Evolutionary conservation across 176 grass and related monocot genomes (phyloP).

Genomic region (Elaeis guineensis): DNA sequence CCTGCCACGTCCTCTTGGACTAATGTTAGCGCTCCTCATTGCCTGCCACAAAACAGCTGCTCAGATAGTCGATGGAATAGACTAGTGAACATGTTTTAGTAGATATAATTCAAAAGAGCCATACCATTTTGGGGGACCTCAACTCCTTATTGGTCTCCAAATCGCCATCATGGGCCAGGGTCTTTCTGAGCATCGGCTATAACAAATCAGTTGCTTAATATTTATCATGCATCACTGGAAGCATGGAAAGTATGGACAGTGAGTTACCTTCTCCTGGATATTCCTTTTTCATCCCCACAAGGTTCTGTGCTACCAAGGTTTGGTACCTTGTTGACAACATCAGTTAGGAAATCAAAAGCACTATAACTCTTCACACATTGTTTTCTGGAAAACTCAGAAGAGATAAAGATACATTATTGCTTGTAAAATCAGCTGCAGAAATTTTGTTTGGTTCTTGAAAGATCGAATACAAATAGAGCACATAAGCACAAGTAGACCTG

Average conservation of each 20-base stretch:
- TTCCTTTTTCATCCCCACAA: slow-evolving; percentile 74
- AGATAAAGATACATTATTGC: slow-evolving; percentile 1
- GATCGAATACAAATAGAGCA: too few relatives aligned
- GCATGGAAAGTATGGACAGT: not conserved
- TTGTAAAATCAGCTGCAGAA: not conserved
- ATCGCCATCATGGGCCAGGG: slow-evolving; percentile 6
- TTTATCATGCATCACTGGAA: too few relatives aligned
- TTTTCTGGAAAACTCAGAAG: slow-evolving; percentile 63
- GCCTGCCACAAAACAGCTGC: slow-evolving; percentile 25
- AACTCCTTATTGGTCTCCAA: slow-evolving; percentile 2
- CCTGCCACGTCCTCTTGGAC: slow-evolving; percentile 72
- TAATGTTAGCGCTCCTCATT: slow-evolving; percentile 55
- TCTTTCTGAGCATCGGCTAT: not conserved
- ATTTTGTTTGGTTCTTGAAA: too few relatives aligned
- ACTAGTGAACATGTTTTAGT: too few relatives aligned
- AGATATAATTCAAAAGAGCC: not conserved
- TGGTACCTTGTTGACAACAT: slow-evolving; percentile 94
- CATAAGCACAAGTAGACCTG: too few relatives aligned
- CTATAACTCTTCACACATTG: slow-evolving; percentile 96
- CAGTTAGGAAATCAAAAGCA: slow-evolving; percentile 98
- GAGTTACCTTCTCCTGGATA: slow-evolving; percentile 81
- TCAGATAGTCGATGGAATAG: too few relatives aligned
- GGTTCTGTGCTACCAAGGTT: slow-evolving; percentile 72
- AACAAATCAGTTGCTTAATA: not conserved
- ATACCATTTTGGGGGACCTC: slow-evolving; percentile 12